Evolutionary conservation across 768 basidiomycete species (phyloP).

Genomic region (Hemileccinum impolitum): DNA sequence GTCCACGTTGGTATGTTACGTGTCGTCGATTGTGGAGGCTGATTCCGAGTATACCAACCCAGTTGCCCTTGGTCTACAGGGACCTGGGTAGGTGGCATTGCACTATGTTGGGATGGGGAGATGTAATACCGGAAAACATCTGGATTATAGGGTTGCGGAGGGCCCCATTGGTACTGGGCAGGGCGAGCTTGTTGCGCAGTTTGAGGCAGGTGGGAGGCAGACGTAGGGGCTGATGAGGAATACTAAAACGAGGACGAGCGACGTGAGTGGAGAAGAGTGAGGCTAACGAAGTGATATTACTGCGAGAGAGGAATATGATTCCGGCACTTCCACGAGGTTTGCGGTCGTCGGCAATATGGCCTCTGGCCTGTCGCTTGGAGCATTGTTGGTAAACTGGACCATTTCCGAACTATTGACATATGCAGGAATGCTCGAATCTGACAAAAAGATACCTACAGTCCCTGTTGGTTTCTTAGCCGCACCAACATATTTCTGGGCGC

Average conservation of each 20-base stretch:
- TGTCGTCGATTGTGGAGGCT: constrained; percentile 2
- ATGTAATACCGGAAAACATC: constrained; percentile 3
- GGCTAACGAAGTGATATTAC: constrained; percentile 9
- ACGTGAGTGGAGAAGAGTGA: constrained; percentile 5
- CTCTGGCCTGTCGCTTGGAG: constrained; percentile 12
- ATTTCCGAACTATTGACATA: constrained; percentile 11
- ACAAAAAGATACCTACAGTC: constrained; percentile 12
- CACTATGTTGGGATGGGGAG: background rate
- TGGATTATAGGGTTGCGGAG: background rate
- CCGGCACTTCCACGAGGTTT: constrained; percentile 33
- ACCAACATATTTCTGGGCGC: constrained; percentile 20
- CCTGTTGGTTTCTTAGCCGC: constrained; percentile 11
- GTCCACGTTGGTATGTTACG: constrained; percentile 3
- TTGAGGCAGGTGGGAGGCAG: background rate
- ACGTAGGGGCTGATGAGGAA: background rate
- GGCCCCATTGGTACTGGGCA: background rate
- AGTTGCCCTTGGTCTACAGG: constrained; percentile 6
- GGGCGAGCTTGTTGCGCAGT: constrained; percentile 5
- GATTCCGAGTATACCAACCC: constrained; percentile 14
- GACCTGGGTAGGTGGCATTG: background rate
- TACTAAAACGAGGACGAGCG: constrained; percentile 10
- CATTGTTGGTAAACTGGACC: constrained; percentile 13
- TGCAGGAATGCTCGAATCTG: background rate
- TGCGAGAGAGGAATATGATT: constrained; percentile 11
- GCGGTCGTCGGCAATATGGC: constrained; percentile 32